These are phyloP conservation scores for Lasiosphaeris hirsuta DNA, from an alignment of 495 filamentous ascomycete genomes.

Conservation along the genomic window DNA sequence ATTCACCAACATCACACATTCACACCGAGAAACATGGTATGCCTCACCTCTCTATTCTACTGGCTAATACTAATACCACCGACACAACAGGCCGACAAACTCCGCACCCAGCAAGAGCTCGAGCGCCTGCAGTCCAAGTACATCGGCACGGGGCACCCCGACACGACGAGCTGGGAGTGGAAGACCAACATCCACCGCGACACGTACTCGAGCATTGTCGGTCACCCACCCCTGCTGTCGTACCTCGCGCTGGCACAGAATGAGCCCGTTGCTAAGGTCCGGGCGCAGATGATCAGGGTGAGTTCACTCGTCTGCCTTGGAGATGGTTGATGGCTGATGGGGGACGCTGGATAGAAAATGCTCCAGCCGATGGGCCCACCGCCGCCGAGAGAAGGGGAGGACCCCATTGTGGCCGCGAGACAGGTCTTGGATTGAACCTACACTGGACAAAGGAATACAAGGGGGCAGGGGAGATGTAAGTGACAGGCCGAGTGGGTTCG, in stretches of 20 bases:
- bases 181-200: conserved; percentile 85
- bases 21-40: conserved; percentile 8
- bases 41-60: not conserved
- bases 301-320: not conserved
- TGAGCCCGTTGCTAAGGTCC: conserved; percentile 70
- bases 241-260: conserved; percentile 90
- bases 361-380: conserved; percentile 84
- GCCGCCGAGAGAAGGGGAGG: conserved; percentile 59
- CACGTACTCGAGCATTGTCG: conserved; percentile 77
- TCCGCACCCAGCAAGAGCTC: conserved; percentile 94
- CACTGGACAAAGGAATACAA: not conserved
- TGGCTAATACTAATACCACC: not conserved
- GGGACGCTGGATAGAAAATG: conserved; percentile 61
- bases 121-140: conserved; percentile 92
- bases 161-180: conserved; percentile 97
- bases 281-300: conserved; percentile 72
- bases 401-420: conserved; percentile 15
- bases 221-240: conserved; percentile 82
- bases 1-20: not conserved
- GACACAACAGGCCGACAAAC: conserved; percentile 84
- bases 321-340: not conserved
- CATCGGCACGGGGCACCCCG: conserved; percentile 95
- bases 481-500: not conserved
- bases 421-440: conserved; percentile 8
- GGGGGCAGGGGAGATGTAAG: not conserved